Evolutionary conservation across 345 rosid species (phyloP).

Genomic region (Hypericum androsaemum): DNA sequence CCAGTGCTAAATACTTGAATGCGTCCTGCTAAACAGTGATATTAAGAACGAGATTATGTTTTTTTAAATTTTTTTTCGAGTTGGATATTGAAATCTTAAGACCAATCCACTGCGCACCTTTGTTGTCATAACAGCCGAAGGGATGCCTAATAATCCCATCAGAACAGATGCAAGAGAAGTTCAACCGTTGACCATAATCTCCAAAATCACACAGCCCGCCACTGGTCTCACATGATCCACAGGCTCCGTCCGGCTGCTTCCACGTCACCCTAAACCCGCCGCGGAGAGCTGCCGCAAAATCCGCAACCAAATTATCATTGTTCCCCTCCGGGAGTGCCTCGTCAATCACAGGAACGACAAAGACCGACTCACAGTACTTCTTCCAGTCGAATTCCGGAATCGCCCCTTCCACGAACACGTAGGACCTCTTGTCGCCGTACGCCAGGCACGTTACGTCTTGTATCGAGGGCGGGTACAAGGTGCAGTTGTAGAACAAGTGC

Average conservation of each 20-base stretch:
- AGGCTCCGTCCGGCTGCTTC: slow-evolving; percentile 9
- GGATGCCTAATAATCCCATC: slow-evolving; percentile 10
- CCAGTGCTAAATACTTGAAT: no score
- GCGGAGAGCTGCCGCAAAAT: slow-evolving; percentile 8
- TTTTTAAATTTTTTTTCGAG: no score
- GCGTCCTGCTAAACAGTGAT: no score
- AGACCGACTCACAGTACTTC: slow-evolving; percentile 14
- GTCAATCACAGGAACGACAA: slow-evolving; percentile 8
- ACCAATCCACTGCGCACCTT: no score
- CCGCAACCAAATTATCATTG: slow-evolving; percentile 2
- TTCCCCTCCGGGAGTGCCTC: background rate
- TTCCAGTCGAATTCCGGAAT: slow-evolving; percentile 29
- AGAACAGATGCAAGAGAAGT: slow-evolving; percentile 20
- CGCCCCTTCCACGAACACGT: slow-evolving; percentile 9
- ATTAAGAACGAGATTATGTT: no score
- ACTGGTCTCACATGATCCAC: slow-evolving; percentile 18
- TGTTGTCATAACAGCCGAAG: background rate
- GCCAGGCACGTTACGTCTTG: slow-evolving; percentile 17
- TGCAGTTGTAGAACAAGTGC: slow-evolving; percentile 22
- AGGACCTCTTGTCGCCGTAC: slow-evolving; percentile 14
- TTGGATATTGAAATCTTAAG: no score
- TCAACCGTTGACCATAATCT: background rate
- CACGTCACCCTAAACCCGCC: slow-evolving; percentile 23
- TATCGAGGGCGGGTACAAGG: slow-evolving; percentile 20
- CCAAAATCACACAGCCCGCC: slow-evolving; percentile 21